Base-by-base conservation (phyloP, 2,329 filamentous ascomycete species). In the Epicoccum sorghinum region DNA sequence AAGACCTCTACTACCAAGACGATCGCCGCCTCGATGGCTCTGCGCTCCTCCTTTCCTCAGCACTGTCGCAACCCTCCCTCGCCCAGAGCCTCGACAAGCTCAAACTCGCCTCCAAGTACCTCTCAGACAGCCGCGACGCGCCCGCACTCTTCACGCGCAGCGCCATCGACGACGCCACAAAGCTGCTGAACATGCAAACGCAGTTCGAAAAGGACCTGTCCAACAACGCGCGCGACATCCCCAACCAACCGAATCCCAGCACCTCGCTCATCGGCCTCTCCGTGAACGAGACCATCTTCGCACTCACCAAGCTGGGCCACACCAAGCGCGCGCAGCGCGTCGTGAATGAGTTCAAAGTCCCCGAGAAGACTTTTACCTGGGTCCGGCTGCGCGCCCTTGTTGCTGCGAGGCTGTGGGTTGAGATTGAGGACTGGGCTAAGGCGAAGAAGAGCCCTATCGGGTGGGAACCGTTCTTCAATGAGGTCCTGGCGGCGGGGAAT, bases 1-100 rank as follows among this genome's bases (percentile, higher is more conserved):
- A 98, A 69, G 95, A 98, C 70, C 80, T 99, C 3, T 99, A 95
- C 78, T 99, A 99, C 72, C 95, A 98, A 77, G 95, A 98, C 67
- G 95, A 99, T 72, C 86, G 93, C 4, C 86, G 93, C 3, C 80
- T 92, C 4, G 95, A 98, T 61, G 92, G 95, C 3, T 90, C 93
- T 0, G 89, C 91, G 53, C 86, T 99, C 2, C 89, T 98, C 55
- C 80, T 99, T 12, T 86, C 86, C 18, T 93, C 99, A 75, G 90
- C 93, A 0, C 80, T 99, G 7, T 78, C 82, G 4, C 90, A 95
- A 68, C 82, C 86, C 0, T 86, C 89, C 58, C 80, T 86, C 24
- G 82, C 87, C 30, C 87, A 86, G 0, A 84, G 90, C 4, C 83
- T 85, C 1, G 95, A 98, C 73, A 98, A 97, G 77, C 82, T 99